Percentiles rank a stretch among this genome's conserved stretches.
Conservation (phyloP, 2,329 filamentous ascomycete species). For the Didymellaceae sp. region DNA sequence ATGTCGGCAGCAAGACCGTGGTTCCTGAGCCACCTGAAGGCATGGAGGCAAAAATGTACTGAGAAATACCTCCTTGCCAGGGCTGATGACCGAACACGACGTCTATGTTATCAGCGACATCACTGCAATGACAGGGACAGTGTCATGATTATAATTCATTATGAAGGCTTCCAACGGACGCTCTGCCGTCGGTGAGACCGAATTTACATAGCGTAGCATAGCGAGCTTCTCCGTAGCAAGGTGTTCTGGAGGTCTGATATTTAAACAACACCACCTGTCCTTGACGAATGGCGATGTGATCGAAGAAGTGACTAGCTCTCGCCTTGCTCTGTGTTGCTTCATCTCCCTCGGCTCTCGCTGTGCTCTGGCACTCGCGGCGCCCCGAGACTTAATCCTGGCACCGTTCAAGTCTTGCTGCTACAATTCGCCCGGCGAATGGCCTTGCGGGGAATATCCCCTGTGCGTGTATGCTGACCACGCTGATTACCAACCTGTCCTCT, state of each 20-base stretch:
- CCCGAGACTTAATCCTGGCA: background rate
- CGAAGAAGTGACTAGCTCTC: background rate
- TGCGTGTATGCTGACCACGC: background rate
- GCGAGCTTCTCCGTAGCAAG: background rate
- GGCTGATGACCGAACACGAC: too few species aligned
- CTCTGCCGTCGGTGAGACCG: too few species aligned
- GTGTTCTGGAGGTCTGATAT: background rate
- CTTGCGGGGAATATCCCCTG: background rate
- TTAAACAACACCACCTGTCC: background rate
- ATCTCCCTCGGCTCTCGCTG: too few species aligned
- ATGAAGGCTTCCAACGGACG: too few species aligned
- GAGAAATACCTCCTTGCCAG: slow-evolving; percentile 33
- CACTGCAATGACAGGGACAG: too few species aligned
- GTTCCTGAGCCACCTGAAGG: slow-evolving; percentile 78
- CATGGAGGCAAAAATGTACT: slow-evolving; percentile 74
- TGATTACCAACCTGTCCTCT: background rate
- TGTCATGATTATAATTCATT: too few species aligned
- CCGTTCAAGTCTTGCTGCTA: too few species aligned
- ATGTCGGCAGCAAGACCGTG: slow-evolving; percentile 76
- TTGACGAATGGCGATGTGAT: background rate
- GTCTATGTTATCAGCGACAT: too few species aligned
- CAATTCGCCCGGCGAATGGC: too few species aligned
- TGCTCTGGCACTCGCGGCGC: background rate
- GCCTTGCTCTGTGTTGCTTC: background rate
- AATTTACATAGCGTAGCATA: slow-evolving; percentile 1